These are phyloP conservation scores for Triglochin maritima DNA, from an alignment of 106 monocot genomes.

Conservation along the genomic window DNA sequence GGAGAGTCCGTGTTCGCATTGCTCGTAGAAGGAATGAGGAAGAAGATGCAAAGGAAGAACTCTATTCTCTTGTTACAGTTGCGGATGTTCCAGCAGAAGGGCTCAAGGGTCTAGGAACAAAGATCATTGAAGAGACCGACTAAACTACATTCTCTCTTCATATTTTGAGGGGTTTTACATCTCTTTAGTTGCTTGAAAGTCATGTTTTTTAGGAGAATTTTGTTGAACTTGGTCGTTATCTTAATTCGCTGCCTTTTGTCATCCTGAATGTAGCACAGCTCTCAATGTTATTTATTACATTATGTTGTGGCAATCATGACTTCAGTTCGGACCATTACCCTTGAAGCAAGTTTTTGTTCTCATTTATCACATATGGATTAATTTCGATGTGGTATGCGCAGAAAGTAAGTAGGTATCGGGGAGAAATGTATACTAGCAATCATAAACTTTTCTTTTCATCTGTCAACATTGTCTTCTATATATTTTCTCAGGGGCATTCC, in stretches of 20 bases:
- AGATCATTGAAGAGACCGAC: constrained; percentile 19
- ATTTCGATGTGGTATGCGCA: no score
- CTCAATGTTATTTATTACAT: no score
- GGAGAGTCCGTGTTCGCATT: constrained; percentile 19
- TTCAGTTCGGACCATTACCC: no score
- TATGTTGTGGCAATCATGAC: no score
- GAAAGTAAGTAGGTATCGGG: no score
- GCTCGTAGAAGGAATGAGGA: constrained; percentile 27
- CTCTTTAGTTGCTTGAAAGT: background rate
- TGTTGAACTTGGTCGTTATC: background rate
- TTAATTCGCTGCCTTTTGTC: background rate
- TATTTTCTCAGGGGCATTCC: no score
- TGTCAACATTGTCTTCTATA: no score
- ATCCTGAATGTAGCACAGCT: background rate
- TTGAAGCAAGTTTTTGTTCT: no score
- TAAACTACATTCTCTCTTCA: background rate
- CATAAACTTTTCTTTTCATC: no score
- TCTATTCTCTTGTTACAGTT: constrained; percentile 25
- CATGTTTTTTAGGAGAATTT: background rate
- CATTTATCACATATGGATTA: no score
- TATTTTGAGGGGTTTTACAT: background rate
- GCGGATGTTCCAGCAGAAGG: constrained; percentile 16
- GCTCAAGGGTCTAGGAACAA: constrained; percentile 17
- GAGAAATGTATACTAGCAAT: no score
- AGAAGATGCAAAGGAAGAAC: constrained; percentile 26